phyloP scores from a whole-genome alignment of 1,139 yeast genomes.

The Blastobotrys malaysiensis region DNA sequence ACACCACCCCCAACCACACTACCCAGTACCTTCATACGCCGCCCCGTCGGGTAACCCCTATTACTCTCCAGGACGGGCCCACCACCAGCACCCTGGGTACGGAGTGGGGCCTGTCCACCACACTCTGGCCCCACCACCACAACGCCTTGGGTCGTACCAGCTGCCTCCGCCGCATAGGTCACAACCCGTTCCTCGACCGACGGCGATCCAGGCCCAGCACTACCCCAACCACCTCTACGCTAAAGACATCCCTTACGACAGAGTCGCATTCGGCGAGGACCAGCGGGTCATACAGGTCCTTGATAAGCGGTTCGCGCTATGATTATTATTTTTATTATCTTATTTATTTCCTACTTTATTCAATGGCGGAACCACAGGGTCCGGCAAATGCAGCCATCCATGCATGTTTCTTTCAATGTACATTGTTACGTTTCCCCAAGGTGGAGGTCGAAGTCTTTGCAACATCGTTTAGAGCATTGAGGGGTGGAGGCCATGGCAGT shows the following conservation, averaged over 20 bases:
- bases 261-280: slow-evolving; percentile 30
- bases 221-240: not conserved
- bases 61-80: slow-evolving; percentile 10
- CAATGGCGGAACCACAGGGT: not conserved
- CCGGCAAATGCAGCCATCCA: not conserved
- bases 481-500: too few species aligned
- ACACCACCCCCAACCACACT: slow-evolving; percentile 7
- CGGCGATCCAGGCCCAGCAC: slow-evolving; percentile 15
- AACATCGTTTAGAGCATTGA: too few species aligned
- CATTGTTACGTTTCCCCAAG: too few species aligned
- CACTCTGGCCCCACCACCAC: slow-evolving; percentile 3
- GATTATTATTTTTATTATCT: not conserved
- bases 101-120: not conserved
- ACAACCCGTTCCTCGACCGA: slow-evolving; percentile 1
- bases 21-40: too few species aligned
- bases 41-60: too few species aligned
- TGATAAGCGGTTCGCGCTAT: slow-evolving; percentile 23
- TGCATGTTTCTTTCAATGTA: not conserved
- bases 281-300: slow-evolving; percentile 30
- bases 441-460: too few species aligned
- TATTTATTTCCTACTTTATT: not conserved
- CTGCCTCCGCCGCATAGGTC: slow-evolving; percentile 7
- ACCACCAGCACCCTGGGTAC: not conserved
- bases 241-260: slow-evolving; percentile 24
- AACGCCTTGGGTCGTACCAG: not conserved